A percentile compares a stretch with the other conserved stretches of the same genome.
Conservation (phyloP, 768 basidiomycete species). For the Trametes sanguinea region DNA sequence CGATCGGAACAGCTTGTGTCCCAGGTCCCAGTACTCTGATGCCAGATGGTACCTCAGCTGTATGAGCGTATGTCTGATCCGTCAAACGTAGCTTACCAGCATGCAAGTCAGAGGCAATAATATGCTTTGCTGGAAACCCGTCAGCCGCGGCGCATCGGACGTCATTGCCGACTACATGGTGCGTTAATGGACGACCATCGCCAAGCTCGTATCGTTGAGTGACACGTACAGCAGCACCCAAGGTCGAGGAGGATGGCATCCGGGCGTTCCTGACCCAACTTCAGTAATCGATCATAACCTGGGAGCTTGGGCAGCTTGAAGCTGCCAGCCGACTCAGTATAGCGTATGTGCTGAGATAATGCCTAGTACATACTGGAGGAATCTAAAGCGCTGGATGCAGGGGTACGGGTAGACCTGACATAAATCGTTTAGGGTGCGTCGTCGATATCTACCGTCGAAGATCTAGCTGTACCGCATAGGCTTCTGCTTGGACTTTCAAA, state of each 20-base stretch:
- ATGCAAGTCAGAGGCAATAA: slow-evolving; percentile 38
- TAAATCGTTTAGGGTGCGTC: too few relatives aligned
- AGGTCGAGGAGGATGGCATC: slow-evolving; percentile 43
- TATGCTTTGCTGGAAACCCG: slow-evolving; percentile 41
- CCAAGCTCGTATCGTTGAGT: neutral
- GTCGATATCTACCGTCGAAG: too few relatives aligned
- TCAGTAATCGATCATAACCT: slow-evolving; percentile 29
- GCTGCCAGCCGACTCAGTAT: slow-evolving; percentile 5
- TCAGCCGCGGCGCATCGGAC: slow-evolving; percentile 40
- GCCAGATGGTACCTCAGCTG: neutral
- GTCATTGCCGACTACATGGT: slow-evolving; percentile 40
- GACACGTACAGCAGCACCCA: slow-evolving; percentile 42
- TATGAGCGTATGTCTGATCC: neutral
- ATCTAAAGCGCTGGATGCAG: slow-evolving; percentile 28
- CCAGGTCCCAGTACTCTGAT: slow-evolving; percentile 61
- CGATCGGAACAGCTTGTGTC: slow-evolving; percentile 60
- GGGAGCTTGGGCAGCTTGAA: slow-evolving; percentile 22
- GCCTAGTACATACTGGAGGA: neutral
- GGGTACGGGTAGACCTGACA: slow-evolving; percentile 28
- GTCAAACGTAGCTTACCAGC: slow-evolving; percentile 28
- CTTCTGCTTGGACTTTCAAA: slow-evolving; percentile 25
- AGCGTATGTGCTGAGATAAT: neutral
- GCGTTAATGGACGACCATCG: neutral
- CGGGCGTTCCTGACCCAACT: slow-evolving; percentile 37
- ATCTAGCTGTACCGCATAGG: slow-evolving; percentile 19